Evolutionary conservation across 768 basidiomycete species (phyloP).

Genomic region (Leccinellum albellum): DNA sequence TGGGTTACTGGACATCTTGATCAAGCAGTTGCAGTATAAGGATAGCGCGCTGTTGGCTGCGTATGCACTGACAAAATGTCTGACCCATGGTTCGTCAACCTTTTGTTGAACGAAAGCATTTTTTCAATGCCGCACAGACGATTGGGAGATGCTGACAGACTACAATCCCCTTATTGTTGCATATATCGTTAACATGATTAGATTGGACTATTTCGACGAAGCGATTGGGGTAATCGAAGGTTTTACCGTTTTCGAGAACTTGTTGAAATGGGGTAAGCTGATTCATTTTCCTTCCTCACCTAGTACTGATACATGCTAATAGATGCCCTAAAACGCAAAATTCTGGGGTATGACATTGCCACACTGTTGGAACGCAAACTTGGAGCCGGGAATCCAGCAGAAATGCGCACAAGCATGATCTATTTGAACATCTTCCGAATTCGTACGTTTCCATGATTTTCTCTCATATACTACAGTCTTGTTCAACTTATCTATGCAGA

Average conservation of each 20-base stretch:
- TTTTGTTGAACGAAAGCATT: not conserved
- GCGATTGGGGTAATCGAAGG: conserved; percentile 20
- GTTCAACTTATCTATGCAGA: not conserved
- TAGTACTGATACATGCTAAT: not conserved
- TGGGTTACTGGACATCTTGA: conserved; percentile 3
- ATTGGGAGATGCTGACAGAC: not conserved
- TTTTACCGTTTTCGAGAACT: conserved; percentile 13
- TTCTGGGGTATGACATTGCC: conserved; percentile 9
- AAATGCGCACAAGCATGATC: conserved; percentile 14
- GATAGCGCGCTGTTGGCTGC: conserved; percentile 15
- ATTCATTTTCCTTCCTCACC: not conserved
- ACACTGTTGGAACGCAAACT: conserved; percentile 10
- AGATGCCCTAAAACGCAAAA: conserved; percentile 4
- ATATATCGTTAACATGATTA: conserved; percentile 23
- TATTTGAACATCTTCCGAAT: conserved; percentile 11
- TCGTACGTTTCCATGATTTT: not conserved
- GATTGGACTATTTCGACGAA: conserved; percentile 25
- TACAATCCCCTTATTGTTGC: conserved; percentile 5
- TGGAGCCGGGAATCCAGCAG: conserved; percentile 8
- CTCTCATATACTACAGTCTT: not conserved
- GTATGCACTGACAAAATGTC: conserved; percentile 12
- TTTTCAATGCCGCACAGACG: not conserved
- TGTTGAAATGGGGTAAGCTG: conserved; percentile 8
- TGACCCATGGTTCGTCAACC: conserved; percentile 4
- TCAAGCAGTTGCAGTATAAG: conserved; percentile 9